Evolutionary conservation across 306 rosid species (phyloP), one percentile per base, ranked within the genome.

Genomic region (Inga oerstediana): DNA sequence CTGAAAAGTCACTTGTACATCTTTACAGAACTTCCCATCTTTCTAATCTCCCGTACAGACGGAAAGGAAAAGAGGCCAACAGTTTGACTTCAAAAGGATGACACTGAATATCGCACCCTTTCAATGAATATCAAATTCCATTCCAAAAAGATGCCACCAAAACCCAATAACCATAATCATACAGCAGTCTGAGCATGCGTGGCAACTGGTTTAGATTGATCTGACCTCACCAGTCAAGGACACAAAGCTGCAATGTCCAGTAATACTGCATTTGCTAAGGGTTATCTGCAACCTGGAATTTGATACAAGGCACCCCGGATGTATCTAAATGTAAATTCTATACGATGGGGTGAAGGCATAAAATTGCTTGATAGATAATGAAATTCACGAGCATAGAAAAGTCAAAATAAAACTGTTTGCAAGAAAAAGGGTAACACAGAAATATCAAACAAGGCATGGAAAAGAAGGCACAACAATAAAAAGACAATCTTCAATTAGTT

Each of bases 261-360:
- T 78, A 83, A 87, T 81, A 88, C 84, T 78, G 92, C 92, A 80
- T 82, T 73, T 74, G 86, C 76, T 76, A 84, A 85, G 91, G 88
- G 81, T 89, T 86, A 86, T 86, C 97, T 80, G 92, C 92, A 91
- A 86, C 98, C 89, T 81, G 91, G 92, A 90, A 91, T 88, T 88
- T 84, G 80, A 88, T 87, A 80, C 89, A 88, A 89, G 88, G 91
- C 88, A 89, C 87, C 83, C 94, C 83, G 84, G 88, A 87, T 81
- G 83, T 76, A 85, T 86, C 93, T 87, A 86, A 76, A 86, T 83
- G 56, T 44, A 44, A 71, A 71, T 71, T 84, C 91, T 80, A 87
- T 72, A 84, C 62, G 79, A 84, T 75, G 83, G 83, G 83, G 59
- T 39, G 80, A 82, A 87, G 67, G 85, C 75, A 66, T 48, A 83